Percentiles rank a stretch among this genome's conserved stretches.
phyloP scores from a whole-genome alignment of 257 asterid genomes.

The Jacaranda copaia region DNA sequence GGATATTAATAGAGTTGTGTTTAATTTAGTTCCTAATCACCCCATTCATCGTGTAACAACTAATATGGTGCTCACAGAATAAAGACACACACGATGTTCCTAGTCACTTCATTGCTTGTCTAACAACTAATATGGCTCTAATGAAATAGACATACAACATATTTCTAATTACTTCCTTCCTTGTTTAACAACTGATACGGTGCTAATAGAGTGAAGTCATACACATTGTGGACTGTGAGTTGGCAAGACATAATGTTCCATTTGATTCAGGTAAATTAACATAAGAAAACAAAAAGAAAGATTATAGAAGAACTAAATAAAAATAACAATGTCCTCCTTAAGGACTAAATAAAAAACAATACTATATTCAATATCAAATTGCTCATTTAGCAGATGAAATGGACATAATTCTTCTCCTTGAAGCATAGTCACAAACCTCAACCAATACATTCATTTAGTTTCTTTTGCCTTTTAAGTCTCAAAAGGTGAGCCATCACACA shows the following conservation, averaged over 20 bases:
- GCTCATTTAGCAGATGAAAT: constrained; percentile 9
- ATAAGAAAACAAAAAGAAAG: not conserved
- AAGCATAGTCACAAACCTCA: not conserved
- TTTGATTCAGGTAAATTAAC: not conserved
- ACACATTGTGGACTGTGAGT: not conserved
- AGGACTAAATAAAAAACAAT: too few relatives aligned
- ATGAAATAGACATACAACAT: not conserved
- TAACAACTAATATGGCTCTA: not conserved
- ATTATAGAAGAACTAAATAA: not conserved
- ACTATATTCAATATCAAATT: not conserved
- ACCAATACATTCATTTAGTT: not conserved
- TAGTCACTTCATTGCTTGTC: too few relatives aligned
- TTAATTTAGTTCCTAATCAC: not conserved
- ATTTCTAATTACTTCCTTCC: too few relatives aligned
- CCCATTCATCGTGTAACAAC: not conserved
- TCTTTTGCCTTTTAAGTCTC: not conserved
- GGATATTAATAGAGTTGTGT: not conserved
- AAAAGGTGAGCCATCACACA: not conserved
- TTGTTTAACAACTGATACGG: too few relatives aligned
- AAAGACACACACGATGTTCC: not conserved
- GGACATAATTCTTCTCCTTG: not conserved
- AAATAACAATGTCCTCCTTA: not conserved
- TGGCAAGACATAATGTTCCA: not conserved
- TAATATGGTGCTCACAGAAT: not conserved
- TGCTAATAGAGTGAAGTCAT: too few relatives aligned